phyloP scores from a whole-genome alignment of 305 asterid species.

The Caryopteris hybrid region DNA sequence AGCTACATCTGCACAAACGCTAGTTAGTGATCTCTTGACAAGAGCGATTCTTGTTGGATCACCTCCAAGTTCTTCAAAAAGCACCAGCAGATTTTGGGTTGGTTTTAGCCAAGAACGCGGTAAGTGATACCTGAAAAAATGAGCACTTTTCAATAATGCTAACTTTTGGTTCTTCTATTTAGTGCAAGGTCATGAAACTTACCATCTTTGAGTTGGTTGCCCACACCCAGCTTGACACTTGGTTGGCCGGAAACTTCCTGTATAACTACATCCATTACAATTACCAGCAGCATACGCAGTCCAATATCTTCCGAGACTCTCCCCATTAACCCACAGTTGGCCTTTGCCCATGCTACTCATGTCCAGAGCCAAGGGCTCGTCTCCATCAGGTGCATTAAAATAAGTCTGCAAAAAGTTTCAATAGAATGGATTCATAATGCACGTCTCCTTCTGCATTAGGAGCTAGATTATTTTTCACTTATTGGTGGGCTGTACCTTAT shows the following conservation, averaged over 20 bases:
- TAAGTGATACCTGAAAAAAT: constrained; percentile 73
- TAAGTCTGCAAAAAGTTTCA: constrained; percentile 45
- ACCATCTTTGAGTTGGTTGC: constrained; percentile 90
- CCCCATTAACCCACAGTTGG: constrained; percentile 89
- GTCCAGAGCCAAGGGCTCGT: constrained; percentile 91
- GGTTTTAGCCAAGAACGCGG: constrained; percentile 91
- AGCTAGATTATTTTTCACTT: constrained; percentile 4
- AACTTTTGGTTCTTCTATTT: not conserved
- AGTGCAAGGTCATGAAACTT: constrained; percentile 10
- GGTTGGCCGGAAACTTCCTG: constrained; percentile 61
- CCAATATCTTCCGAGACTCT: constrained; percentile 88
- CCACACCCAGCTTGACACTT: constrained; percentile 88
- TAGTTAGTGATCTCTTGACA: constrained; percentile 63
- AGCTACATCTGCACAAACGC: constrained; percentile 74
- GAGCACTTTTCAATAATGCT: not conserved
- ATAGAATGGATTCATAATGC: not conserved
- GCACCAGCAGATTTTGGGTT: constrained; percentile 63
- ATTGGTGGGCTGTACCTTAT: constrained; percentile 48
- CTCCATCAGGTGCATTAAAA: constrained; percentile 70
- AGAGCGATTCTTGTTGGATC: constrained; percentile 70
- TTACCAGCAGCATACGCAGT: constrained; percentile 69
- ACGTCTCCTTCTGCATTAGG: not conserved
- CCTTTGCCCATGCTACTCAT: constrained; percentile 97
- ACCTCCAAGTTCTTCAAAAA: constrained; percentile 94
- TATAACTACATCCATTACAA: constrained; percentile 67